Evolutionary conservation across 768 basidiomycete genomes (phyloP), one percentile per base, ranked within the genome.

Genomic region (Lyophyllum decastes): DNA sequence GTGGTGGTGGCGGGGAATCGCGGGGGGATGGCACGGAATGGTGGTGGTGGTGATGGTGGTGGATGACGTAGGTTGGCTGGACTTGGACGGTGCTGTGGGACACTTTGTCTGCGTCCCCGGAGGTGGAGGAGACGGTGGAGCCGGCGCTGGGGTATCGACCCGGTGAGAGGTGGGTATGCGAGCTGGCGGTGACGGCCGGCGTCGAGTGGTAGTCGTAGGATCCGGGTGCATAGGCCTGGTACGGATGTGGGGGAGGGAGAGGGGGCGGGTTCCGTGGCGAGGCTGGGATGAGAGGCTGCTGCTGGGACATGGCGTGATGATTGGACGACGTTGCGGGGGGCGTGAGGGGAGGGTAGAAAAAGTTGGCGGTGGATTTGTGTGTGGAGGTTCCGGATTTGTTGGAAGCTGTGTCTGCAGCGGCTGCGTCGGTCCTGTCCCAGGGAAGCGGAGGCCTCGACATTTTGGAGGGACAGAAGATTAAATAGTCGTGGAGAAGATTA

Each of bases 31-130:
- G 52, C n/a, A 22, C 22, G 27, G 43, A 53, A 40, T 26, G 43
- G 46, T 47, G 57, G 25, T 51, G 49, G 22, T 51, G 49, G 43
- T 48, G 46, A 24, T 48, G 52, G 27, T 53, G 52, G 35, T 52
- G 52, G 19, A 40, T 26, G 11, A 58, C 46, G 46, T 58, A 52
- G 6, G 55, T 51, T 12, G 50, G 46, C 19, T 47, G 51, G 1
- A 44, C 38, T 19, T 47, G 51, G 1, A 50, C 38, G 24, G 45
- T 48, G 21, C 8, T 25, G n/a, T 26, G 45, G 1, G 50, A 26
- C 22, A 9, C 24, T 17, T 52, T 40, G 27, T 43, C 47, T 1
- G 27, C 22, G 19, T 34, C 38, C 2, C 21, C 27, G 43, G 17
- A 14, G 21, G 22, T 33, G 10, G 41, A 41, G 4, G 48, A 43